Conservation (phyloP, 495 filamentous ascomycete genomes). For the Thermothielavioides terrestris region DNA sequence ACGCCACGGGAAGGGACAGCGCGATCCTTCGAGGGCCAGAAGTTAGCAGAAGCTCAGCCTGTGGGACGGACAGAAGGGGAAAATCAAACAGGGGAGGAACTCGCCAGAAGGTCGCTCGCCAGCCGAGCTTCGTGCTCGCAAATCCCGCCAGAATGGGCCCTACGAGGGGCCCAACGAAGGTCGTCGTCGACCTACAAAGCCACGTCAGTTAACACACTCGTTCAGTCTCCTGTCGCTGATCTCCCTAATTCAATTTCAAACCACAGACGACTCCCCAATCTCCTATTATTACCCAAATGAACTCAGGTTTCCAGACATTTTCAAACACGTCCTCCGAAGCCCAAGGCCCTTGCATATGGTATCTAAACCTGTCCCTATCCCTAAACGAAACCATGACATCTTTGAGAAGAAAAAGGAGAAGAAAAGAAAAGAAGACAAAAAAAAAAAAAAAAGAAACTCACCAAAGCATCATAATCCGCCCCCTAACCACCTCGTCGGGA, state of each 20-base stretch:
- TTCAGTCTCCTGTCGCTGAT: neutral
- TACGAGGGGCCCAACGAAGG: constrained; percentile 34
- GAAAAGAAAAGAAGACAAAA: neutral
- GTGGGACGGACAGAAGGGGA: neutral
- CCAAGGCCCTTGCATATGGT: no score
- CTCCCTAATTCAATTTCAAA: no score
- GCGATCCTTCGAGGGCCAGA: constrained; percentile 20
- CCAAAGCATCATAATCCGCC: constrained; percentile 26
- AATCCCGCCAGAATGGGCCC: constrained; percentile 44
- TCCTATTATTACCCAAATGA: no score
- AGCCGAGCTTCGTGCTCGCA: constrained; percentile 22
- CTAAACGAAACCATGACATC: no score
- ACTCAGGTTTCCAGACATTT: no score
- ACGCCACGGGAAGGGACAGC: constrained; percentile 37
- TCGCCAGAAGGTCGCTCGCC: constrained; percentile 50
- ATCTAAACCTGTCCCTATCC: no score
- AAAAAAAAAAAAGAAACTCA: neutral
- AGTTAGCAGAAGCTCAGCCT: neutral
- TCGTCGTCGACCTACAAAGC: constrained; percentile 6
- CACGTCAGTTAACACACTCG: neutral
- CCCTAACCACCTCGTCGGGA: constrained; percentile 15
- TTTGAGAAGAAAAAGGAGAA: neutral
- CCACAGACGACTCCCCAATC: no score
- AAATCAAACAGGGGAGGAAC: neutral
- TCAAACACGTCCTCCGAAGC: no score